Evolutionary conservation across 805 yeast species (phyloP), one percentile per base, ranked within the genome.

Genomic region (Cyberlindnera mrakii): DNA sequence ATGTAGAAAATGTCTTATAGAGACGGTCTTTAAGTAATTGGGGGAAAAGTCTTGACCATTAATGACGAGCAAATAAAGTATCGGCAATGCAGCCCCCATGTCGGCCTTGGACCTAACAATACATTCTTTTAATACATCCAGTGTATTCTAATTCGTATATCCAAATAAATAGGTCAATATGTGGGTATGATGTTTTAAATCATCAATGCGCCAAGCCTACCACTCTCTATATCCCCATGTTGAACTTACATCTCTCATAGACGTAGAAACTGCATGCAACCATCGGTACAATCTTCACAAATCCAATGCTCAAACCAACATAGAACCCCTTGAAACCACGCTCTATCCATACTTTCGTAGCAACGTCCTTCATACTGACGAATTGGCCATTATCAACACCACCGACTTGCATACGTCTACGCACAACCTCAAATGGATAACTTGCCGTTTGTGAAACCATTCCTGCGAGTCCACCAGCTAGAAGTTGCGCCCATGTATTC

Each of bases 401-500:
- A 31, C 95, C 90, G 19, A 93, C 99, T 66, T 93, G 99, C 86
- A 93, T 81, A 55, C 98, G 73, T 62, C 99, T 75, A 59, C 99
- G 74, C 18, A 93, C 78, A 33, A 93, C 96, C 65, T 93, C 99
- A 53, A 93, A 84, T 2, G 99, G 99, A 59, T 93, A 93, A 5
- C 96, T 91, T 0, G 98, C 95, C 1, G 97, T 88, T 63, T 93
- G 99, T 2, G 98, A 87, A 31, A 80, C 73, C 82, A 91, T 77
- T 11, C 99, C 99, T 1, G 97, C 95, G n/a, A 85, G 55, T 1
- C 98, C 99, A 43, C 99, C 99, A 6, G 98, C 96, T 4, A 78
- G 58, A 37, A 93, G 71, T 67, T 93, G 97, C 3, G 98, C 98
- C 88, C 95, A 87, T 1, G 88, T 85, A 49, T 71, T 75, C 41